Base-by-base conservation (phyloP, 2,329 filamentous ascomycete species). In the Triangularia verruculosa region DNA sequence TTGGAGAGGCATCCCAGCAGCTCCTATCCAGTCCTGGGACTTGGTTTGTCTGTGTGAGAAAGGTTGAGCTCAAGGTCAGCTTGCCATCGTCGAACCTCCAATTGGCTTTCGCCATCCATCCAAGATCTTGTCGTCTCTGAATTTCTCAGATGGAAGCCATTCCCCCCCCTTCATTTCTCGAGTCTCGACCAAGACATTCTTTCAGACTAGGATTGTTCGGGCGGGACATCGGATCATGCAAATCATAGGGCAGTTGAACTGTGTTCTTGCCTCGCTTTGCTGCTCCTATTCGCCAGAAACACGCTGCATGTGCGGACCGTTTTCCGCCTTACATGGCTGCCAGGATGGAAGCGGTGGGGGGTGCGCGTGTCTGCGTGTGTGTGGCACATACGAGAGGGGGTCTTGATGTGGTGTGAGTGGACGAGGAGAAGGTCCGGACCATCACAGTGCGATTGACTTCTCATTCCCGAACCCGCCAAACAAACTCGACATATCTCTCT, bases 241-340 rank as follows among this genome's bases (percentile, higher is more conserved):
- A 70, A 72, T 67, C 69, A 72, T 71, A 69, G 63, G 61, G 65
- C 65, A 69, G 61, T 63, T 63, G 64, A 56, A 63, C 62, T 66
- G 61, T 66, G 62, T 59, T 34, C 53, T 60, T 63, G 64, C 64
- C 57, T 64, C 62, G 61, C 57, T 58, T 65, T 62, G 51, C 64
- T 51, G 52, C 61, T 70, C 68, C 66, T 61, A 72, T 72, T 72
- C 69, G 73, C 66, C 68, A 63, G 62, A 62, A 32, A 65, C 52
- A 61, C 68, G 64, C 71, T 73, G 71, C 72, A 75, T 72, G 72
- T 65, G 74, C 74, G 74, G 74, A 74, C 74, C 74, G 73, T 73
- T 75, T 75, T 74, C 73, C 73, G 74, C 73, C 71, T 71, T 72
- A 73, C 70, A 73, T 73, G 71, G 64, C 65, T 60, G 65, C 65